phyloP scores from a whole-genome alignment of 495 filamentous ascomycete species.

The Hypoxylon fragiforme region DNA sequence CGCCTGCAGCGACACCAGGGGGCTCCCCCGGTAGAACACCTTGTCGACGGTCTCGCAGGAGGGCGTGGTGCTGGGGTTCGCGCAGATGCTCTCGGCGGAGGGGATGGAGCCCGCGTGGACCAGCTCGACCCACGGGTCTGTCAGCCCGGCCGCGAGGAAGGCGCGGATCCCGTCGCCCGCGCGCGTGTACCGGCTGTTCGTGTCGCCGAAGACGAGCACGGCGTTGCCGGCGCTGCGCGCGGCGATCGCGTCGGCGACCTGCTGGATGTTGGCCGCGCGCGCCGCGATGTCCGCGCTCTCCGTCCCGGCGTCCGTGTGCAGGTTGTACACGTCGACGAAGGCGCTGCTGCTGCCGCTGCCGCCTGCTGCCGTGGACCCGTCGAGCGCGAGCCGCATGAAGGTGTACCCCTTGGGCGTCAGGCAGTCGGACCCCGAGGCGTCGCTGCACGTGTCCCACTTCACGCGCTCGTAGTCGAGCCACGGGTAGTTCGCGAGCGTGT shows the following conservation, averaged over 20 bases:
- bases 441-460: slow-evolving; percentile 61
- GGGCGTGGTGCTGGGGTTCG: slow-evolving; percentile 51
- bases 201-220: slow-evolving; percentile 62
- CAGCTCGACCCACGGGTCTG: slow-evolving; percentile 58
- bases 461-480: slow-evolving; percentile 59
- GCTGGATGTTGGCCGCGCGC: slow-evolving; percentile 57
- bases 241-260: slow-evolving; percentile 58
- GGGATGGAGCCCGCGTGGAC: slow-evolving; percentile 50
- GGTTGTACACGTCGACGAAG: slow-evolving; percentile 63
- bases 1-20: slow-evolving; percentile 47
- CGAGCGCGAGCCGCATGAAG: slow-evolving; percentile 56
- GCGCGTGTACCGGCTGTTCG: slow-evolving; percentile 61
- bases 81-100: slow-evolving; percentile 48
- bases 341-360: too few relatives aligned
- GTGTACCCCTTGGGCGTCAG: slow-evolving; percentile 68
- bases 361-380: too few relatives aligned
- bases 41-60: slow-evolving; percentile 67
- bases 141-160: slow-evolving; percentile 49
- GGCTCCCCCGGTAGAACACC: slow-evolving; percentile 59
- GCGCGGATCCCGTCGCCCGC: slow-evolving; percentile 52
- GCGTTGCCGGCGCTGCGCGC: slow-evolving; percentile 57
- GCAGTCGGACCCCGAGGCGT: slow-evolving; percentile 58
- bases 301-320: slow-evolving; percentile 65
- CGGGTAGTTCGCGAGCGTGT: slow-evolving; percentile 59
- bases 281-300: slow-evolving; percentile 52